phyloP scores from a whole-genome alignment of 441 rosid genomes.

The Kokia cookei region DNA sequence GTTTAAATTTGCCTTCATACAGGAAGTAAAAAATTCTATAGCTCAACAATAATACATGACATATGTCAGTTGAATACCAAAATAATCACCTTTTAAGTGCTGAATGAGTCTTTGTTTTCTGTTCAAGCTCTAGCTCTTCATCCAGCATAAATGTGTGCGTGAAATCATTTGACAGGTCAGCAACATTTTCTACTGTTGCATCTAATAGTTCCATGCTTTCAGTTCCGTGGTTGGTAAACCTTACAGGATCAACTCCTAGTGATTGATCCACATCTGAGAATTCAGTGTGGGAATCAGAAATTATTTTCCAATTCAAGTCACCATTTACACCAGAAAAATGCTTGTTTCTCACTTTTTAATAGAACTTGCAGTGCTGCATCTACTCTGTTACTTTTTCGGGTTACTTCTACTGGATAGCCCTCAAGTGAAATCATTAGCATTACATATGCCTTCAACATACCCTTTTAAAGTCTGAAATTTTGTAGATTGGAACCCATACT shows the following conservation, averaged over 20 bases:
- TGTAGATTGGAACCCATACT: slow-evolving; percentile 77
- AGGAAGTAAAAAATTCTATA: background rate
- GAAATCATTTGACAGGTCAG: slow-evolving; percentile 58
- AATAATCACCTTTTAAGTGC: slow-evolving; percentile 45
- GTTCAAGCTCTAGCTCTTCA: slow-evolving; percentile 91
- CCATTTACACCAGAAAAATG: slow-evolving; percentile 9
- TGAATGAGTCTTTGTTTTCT: slow-evolving; percentile 40
- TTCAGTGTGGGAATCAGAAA: slow-evolving; percentile 17
- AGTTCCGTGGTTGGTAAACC: slow-evolving; percentile 9
- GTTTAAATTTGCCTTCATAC: background rate
- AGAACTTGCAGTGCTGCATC: slow-evolving; percentile 9
- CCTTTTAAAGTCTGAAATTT: slow-evolving; percentile 81
- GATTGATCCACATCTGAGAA: slow-evolving; percentile 17
- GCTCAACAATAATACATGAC: background rate
- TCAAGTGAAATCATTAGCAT: slow-evolving; percentile 2
- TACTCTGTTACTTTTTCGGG: slow-evolving; percentile 9
- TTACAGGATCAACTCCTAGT: slow-evolving; percentile 34
- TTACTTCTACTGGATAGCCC: slow-evolving; percentile 25
- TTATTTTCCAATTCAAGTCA: slow-evolving; percentile 6
- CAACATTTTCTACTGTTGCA: slow-evolving; percentile 25
- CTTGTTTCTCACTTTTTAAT: slow-evolving; percentile 14
- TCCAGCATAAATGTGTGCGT: slow-evolving; percentile 84
- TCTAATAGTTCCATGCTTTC: slow-evolving; percentile 19
- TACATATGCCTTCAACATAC: slow-evolving; percentile 28
- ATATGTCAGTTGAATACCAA: background rate